Base-by-base conservation (phyloP, 2,329 filamentous ascomycete species). In the Calonectria pseudoreteaudii region DNA sequence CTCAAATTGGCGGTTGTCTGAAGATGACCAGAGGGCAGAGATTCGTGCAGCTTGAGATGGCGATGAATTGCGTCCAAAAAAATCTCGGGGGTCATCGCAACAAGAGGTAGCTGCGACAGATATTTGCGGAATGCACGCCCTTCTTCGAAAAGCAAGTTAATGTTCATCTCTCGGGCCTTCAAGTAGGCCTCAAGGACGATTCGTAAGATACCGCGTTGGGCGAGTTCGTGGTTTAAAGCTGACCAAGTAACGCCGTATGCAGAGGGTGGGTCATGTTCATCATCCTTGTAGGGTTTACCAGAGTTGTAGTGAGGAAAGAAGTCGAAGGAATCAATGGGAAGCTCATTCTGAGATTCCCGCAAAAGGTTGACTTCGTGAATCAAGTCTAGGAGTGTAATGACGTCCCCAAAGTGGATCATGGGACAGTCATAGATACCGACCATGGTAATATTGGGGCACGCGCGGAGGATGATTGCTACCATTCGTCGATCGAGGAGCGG, bases 341-440 rank as follows among this genome's bases (percentile, higher is more conserved):
- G 70, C 4, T 72, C 30, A 0, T 36, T 41, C 3, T 66, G 16
- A 3, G 66, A 28, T 6, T 66, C 68, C 0, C 84, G 80, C 3
- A 75, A 52, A 16, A 44, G 9, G 53, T 86, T 86, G 53, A 86
- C 75, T 53, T 86, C 83, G 38, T 82, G 68, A 26, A 86, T 84
- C 3, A 85, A 71, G 66, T 86, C 84, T 1, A 86, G 75, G 0
- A 86, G 68, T 14, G 75, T 78, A 1, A 84, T 66, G 0, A 84
- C 68, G 28, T 86, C 84, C 13, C 83, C 84, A n/a, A 84, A 78
- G 34, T 85, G 82, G 6, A 86, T 75, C 1, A 85, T 71, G 0
- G 83, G 83, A 31, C 85, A 86, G 64, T 84, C 79, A 68, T 86
- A 86, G 2, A 86, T 76, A 2, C 85, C 84, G 18, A 86, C 1